Conservation (phyloP, 2,329 filamentous ascomycete genomes). For the Immersiporthe knoxdaviesiana region DNA sequence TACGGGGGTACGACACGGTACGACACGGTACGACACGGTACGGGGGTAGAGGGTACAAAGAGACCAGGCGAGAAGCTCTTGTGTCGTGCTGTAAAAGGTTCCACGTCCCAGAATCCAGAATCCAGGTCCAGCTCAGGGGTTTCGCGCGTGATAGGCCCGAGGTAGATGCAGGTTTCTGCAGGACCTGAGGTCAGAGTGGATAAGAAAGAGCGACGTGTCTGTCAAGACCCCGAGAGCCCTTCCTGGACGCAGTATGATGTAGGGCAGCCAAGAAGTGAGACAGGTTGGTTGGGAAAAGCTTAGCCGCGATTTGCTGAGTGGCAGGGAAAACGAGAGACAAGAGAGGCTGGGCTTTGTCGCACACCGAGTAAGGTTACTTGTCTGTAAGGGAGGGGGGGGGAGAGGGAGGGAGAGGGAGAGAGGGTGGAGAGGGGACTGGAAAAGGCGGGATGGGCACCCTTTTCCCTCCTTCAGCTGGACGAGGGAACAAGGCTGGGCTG, state of each 20-base stretch:
- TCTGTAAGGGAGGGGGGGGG: neutral
- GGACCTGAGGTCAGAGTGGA: constrained; percentile 23
- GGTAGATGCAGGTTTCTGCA: constrained; percentile 12
- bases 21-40: constrained; percentile 2
- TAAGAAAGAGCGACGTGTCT: constrained; percentile 25
- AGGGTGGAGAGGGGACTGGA: neutral
- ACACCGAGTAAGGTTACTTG: neutral
- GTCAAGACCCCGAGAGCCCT: constrained; percentile 6
- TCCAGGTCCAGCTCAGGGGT: constrained; percentile 10
- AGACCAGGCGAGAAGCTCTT: constrained; percentile 10
- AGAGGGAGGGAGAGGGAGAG: neutral
- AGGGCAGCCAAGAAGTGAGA: constrained; percentile 1
- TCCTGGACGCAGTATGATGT: constrained; percentile 15
- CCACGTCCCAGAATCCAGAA: neutral
- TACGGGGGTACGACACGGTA: neutral
- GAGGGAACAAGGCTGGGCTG: neutral
- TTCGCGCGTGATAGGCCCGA: constrained; percentile 19
- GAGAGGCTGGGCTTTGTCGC: neutral
- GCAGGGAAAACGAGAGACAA: neutral
- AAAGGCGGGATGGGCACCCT: constrained; percentile 2
- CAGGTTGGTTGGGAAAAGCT: constrained; percentile 2
- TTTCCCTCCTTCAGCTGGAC: neutral
- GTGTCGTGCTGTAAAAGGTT: neutral
- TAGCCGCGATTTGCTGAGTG: constrained; percentile 5
- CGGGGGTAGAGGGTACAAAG: constrained; percentile 15